Conservation (phyloP, 345 rosid species). For the Erucastrum elatum region DNA sequence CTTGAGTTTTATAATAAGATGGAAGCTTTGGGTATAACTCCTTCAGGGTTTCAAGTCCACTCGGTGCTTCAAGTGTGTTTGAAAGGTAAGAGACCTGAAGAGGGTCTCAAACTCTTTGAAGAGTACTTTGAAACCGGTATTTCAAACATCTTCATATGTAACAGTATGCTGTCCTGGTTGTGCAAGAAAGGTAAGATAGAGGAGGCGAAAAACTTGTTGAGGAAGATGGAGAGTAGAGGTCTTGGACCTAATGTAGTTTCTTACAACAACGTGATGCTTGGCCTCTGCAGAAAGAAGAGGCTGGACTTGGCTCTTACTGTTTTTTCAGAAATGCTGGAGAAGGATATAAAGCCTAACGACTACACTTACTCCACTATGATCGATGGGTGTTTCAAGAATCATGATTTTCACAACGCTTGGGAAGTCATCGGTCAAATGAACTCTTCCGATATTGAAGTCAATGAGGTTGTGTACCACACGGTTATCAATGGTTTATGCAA, state of each 20-base stretch:
- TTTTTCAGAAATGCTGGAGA: constrained; percentile 51
- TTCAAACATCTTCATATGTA: constrained; percentile 59
- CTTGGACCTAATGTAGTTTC: constrained; percentile 52
- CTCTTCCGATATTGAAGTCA: constrained; percentile 47
- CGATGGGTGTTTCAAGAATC: constrained; percentile 62
- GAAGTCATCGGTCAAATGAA: constrained; percentile 56
- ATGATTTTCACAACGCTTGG: constrained; percentile 48
- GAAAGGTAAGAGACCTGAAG: constrained; percentile 40
- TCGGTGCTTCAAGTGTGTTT: constrained; percentile 60
- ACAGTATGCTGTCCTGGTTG: constrained; percentile 53
- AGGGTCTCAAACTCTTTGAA: constrained; percentile 55
- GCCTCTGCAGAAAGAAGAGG: constrained; percentile 47
- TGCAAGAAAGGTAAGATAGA: constrained; percentile 54
- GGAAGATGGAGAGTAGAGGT: constrained; percentile 57
- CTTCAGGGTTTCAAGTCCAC: constrained; percentile 52
- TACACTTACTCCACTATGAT: constrained; percentile 63
- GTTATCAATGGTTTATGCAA: constrained; percentile 65
- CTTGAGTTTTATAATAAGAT: constrained; percentile 60
- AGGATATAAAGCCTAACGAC: constrained; percentile 58
- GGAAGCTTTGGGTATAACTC: constrained; percentile 52
- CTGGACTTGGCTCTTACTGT: constrained; percentile 50
- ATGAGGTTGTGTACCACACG: constrained; percentile 55
- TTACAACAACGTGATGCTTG: constrained; percentile 65
- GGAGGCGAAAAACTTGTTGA: constrained; percentile 57
- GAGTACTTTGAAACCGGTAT: constrained; percentile 54